Base-by-base conservation (phyloP, 2,329 filamentous ascomycete species). In the Shiraia sp. region DNA sequence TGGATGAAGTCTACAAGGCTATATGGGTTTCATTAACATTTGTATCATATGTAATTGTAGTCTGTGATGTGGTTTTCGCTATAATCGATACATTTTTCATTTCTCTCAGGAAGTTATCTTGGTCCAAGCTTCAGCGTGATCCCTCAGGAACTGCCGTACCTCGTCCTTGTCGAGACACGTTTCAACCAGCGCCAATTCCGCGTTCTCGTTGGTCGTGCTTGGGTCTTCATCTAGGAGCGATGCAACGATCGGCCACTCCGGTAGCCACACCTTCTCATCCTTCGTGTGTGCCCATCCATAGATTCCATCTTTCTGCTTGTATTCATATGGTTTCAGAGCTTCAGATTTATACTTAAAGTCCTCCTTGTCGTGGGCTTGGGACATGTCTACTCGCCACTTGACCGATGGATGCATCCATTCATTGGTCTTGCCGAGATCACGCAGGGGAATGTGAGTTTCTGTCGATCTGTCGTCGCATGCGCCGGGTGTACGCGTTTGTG, bases 161-260 rank as follows among this genome's bases (percentile, higher is more conserved):
- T 25, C 24, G 13, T 35, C 23, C 23, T 35, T 35, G 22, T 35
- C 32, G 23, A 35, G 32, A 26, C 32, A 35, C 19, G 32, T 13
- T n/a, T 35, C 32, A 26, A 35, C 24, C 16, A 35, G 32, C 32
- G 32, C 32, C 16, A 25, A 10, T 35, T 35, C 32, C n/a, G 32
- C 32, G 24, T 35, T 15, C 32, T 26, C 13, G 10, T 23, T 34
- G 32, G 17, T 22, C 32, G 7, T 7, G 32, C 32, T 35, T 23
- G 19, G 22, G 32, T 35, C 32, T 35, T 35, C 32, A 26, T 35
- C 32, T 35, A 14, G 14, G 19, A 35, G 32, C 32, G 32, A 6
- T 3, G 32, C 32, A 13, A 15, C 32, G n/a, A 35, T 35, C 23
- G 32, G 32, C 32, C 32, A 35, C 23, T 35, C 32, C 32, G 32